Base-by-base conservation (phyloP, 2,329 filamentous ascomycete species). In the Camillea tinctor region DNA sequence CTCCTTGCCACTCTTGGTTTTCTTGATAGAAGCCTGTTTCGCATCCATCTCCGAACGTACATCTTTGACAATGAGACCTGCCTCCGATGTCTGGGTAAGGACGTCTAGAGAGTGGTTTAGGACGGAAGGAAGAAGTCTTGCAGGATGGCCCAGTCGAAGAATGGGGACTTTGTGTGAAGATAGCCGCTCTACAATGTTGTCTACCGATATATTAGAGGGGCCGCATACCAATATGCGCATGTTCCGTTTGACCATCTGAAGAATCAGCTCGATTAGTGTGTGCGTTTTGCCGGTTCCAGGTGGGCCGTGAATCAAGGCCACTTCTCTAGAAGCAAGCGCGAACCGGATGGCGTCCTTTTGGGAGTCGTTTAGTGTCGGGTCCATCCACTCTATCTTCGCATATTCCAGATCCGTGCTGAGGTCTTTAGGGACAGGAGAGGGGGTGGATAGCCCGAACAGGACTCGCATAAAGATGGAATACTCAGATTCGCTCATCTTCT, bases 241-340 rank as follows among this genome's bases (percentile, higher is more conserved):
- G 36, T 87, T 84, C 22, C 86, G 85, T 71, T 88, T 88, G 57
- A 96, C 80, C 67, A 98, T 80, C 72, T 99, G 95, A n/a, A 96
- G 81, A 62, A 99, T 96, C 13, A 99, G 81, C 75, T 99, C 95
- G 61, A 99, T 94, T 48, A 99, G 79, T 0, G 95, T 98, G 73
- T 98, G 94, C 0, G 95, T 99, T 75, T 99, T 99, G 54, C 95
- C 95, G 0, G 95, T 99, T 1, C 95, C 95, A 0, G 95, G 95
- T 0, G 95, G 95, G 0, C 95, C 95, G 72, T 99, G 95, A 57
- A 99, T 97, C 60, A 97, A 80, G 2, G 92, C 91, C 24, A 98
- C 84, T 69, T 97, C 93, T 56, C 82, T 83, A 1, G 91, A 90
- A 6, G 88, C 89, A 57, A 99, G 78, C 0, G 94, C 93, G 71